These are phyloP conservation scores for Erythrobasidium yunnanense DNA, from an alignment of 768 basidiomycete species.

Conservation along the genomic window DNA sequence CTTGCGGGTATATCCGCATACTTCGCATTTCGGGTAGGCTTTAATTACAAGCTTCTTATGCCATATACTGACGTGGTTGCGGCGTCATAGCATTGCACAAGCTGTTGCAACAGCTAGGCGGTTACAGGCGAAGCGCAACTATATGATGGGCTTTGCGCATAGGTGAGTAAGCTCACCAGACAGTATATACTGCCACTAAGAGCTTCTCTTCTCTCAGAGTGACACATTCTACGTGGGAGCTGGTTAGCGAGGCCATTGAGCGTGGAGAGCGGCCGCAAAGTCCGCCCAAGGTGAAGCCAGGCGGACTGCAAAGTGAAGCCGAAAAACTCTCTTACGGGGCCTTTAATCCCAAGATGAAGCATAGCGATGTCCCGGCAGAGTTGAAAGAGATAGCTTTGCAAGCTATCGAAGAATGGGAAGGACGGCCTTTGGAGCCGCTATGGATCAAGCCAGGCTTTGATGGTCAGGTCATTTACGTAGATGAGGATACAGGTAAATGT, in stretches of 20 bases:
- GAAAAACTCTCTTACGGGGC: constrained; percentile 12
- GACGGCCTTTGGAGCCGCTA: background rate
- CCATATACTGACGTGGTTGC: background rate
- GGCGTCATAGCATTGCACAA: constrained; percentile 19
- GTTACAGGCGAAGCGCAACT: constrained; percentile 1
- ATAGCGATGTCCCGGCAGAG: constrained; percentile 12
- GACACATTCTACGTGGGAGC: background rate
- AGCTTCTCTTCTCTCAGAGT: background rate
- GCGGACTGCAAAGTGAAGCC: constrained; percentile 8
- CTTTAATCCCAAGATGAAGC: constrained; percentile 2
- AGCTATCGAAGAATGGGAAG: constrained; percentile 25
- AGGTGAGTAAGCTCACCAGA: background rate
- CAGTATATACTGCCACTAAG: background rate
- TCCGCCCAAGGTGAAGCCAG: background rate
- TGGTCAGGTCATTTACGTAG: constrained; percentile 15
- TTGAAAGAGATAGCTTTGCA: constrained; percentile 15
- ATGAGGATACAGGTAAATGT: constrained; percentile 1
- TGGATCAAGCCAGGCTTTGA: constrained; percentile 27
- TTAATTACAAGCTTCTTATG: background rate
- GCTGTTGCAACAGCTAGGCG: constrained; percentile 3
- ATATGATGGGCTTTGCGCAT: constrained; percentile 26
- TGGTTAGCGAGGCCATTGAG: background rate
- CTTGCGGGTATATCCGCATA: constrained; percentile 25
- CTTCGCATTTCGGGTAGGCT: constrained; percentile 26
- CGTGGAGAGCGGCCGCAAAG: background rate